These are phyloP conservation scores for Hortaea sp. DNA, from an alignment of 2,329 filamentous ascomycete species.

Conservation along the genomic window DNA sequence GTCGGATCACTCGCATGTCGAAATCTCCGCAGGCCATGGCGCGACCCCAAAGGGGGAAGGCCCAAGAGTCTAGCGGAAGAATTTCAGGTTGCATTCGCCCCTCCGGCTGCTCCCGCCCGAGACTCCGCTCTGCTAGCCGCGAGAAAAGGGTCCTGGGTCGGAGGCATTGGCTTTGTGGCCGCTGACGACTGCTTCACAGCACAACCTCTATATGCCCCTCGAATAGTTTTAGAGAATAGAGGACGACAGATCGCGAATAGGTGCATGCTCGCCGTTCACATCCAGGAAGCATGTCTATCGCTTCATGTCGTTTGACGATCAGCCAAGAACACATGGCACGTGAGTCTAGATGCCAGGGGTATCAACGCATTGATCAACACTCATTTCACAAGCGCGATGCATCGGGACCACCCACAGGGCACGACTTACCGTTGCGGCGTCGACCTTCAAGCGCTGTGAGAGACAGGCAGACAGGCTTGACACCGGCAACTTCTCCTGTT, in stretches of 20 bases:
- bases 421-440: slow-evolving; percentile 2
- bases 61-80: not conserved
- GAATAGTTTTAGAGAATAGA: not conserved
- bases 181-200: not conserved
- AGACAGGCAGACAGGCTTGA: not conserved
- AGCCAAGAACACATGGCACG: slow-evolving; percentile 1
- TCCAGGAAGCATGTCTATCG: not conserved
- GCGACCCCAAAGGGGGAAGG: not conserved
- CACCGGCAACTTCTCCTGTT: not conserved
- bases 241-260: not conserved
- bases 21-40: not conserved
- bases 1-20: not conserved
- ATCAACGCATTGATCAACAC: slow-evolving; percentile 12
- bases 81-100: not conserved
- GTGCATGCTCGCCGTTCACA: not conserved
- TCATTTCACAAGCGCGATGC: slow-evolving; percentile 18
- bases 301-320: not conserved
- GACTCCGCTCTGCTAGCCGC: not conserved
- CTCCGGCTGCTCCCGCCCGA: not conserved
- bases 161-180: not conserved
- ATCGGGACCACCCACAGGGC: slow-evolving; percentile 13
- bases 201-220: not conserved
- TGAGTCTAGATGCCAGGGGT: slow-evolving; percentile 5
- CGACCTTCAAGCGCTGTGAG: slow-evolving; percentile 4
- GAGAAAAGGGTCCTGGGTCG: too few relatives aligned